phyloP scores from a whole-genome alignment of 768 basidiomycete genomes.

The Podaxis sp. region DNA sequence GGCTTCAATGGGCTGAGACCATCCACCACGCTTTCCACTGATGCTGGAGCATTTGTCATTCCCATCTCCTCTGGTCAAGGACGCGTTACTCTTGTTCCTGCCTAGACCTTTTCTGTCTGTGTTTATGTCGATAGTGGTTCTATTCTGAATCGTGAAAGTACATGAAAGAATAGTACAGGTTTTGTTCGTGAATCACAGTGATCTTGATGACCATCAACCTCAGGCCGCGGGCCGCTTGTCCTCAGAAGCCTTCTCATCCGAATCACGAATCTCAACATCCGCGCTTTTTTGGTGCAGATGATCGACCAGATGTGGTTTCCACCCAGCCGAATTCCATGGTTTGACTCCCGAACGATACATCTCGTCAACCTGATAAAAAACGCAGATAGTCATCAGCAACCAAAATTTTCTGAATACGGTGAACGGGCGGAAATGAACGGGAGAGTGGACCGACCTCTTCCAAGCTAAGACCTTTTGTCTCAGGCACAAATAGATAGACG shows the following conservation, averaged over 20 bases:
- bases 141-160: background rate
- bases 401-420: background rate
- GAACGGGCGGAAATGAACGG: background rate
- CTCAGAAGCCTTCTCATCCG: slow-evolving; percentile 19
- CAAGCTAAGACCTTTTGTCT: slow-evolving; percentile 75
- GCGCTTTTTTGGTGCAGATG: slow-evolving; percentile 31
- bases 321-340: slow-evolving; percentile 64
- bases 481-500: slow-evolving; percentile 76
- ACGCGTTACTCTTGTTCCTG: slow-evolving; percentile 29
- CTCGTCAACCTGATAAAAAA: slow-evolving; percentile 58
- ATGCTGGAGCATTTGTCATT: slow-evolving; percentile 49
- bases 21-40: slow-evolving; percentile 31
- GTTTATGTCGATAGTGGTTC: background rate
- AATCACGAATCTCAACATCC: slow-evolving; percentile 1
- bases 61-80: slow-evolving; percentile 41
- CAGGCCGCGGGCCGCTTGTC: slow-evolving; percentile 4
- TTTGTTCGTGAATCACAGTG: background rate
- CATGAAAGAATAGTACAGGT: slow-evolving; percentile 1
- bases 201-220: background rate
- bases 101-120: background rate
- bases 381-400: slow-evolving; percentile 2
- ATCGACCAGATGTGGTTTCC: slow-evolving; percentile 54
- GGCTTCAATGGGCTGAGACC: slow-evolving; percentile 42
- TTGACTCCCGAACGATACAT: slow-evolving; percentile 66
- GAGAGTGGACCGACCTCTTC: slow-evolving; percentile 52